Conservation (phyloP, 768 basidiomycete genomes). For the Tylopilus sp. region DNA sequence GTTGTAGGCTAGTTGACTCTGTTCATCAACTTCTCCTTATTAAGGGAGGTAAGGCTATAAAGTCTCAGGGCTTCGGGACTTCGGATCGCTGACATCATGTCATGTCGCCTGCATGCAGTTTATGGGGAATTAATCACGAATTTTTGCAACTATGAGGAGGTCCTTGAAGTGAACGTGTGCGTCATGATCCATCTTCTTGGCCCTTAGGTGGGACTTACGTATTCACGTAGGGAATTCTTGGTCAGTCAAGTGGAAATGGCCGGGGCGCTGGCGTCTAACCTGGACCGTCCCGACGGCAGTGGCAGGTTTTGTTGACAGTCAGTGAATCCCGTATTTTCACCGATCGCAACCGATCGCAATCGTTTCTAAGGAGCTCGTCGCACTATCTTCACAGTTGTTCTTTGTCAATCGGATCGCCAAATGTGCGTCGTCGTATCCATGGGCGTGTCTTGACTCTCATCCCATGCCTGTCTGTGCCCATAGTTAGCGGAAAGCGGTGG, state of each 20-base stretch:
- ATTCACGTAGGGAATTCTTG: conserved; percentile 10
- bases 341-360: neutral
- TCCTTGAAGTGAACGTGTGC: conserved; percentile 7
- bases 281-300: conserved; percentile 6
- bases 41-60: conserved; percentile 14
- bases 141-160: conserved; percentile 12
- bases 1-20: conserved; percentile 13
- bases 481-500: conserved; percentile 11
- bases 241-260: conserved; percentile 3
- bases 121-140: conserved; percentile 13
- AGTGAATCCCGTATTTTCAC: neutral
- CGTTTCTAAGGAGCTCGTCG: conserved; percentile 6
- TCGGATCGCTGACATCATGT: conserved; percentile 3
- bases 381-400: conserved; percentile 18
- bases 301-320: conserved; percentile 22
- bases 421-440: conserved; percentile 11
- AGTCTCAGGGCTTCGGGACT: neutral
- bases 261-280: neutral
- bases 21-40: conserved; percentile 15
- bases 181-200: neutral
- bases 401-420: conserved; percentile 18
- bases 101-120: neutral
- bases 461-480: neutral
- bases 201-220: neutral
- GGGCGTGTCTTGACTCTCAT: neutral